Evolutionary conservation across 495 filamentous ascomycete species (phyloP), one percentile per base, ranked within the genome.

Genomic region (Immersiella caudata): DNA sequence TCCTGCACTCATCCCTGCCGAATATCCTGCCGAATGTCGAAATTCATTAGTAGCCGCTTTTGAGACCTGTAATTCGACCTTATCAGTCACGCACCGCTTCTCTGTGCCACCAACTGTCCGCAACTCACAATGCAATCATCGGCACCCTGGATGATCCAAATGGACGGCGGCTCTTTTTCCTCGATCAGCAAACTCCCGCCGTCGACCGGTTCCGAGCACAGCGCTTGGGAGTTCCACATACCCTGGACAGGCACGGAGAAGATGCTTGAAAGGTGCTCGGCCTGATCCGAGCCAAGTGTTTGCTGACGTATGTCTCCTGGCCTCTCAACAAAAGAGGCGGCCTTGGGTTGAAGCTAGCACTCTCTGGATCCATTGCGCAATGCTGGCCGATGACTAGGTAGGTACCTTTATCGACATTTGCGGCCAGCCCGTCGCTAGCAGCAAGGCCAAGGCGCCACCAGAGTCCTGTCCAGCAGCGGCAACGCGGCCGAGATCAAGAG

Each of bases 61-160:
- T 7, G 56, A 33, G n/a, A 59, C 56, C 56, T 59, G 26, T 18
- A 25, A 9, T 9, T 8, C 1, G 8, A 59, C 14, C n/a, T n/a
- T n/a, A n/a, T 33, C 29, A 33, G 29, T 33, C 8, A n/a, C n/a
- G n/a, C n/a, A n/a, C n/a, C n/a, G n/a, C 29, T 33, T 33, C 29
- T 33, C 29, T 33, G 29, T n/a, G 8, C 29, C 29, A 4, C 4
- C 29, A 4, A 8, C 26, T 8, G 21, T 27, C 21, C 56, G n/a
- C 22, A 2, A 59, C 56, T 33, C n/a, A 59, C 56, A 25, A 59
- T 59, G 26, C 56, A 22, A 27, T 59, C 56, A n/a, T 59, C 56
- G 21, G 26, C 26, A 1, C 56, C 56, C 26, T 59, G 56, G 22
- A 27, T 1, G 8, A 59, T 59, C 56, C 56, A 59, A 9, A 59